Evolutionary conservation across 345 rosid species (phyloP).

Genomic region (Murraya paniculata): DNA sequence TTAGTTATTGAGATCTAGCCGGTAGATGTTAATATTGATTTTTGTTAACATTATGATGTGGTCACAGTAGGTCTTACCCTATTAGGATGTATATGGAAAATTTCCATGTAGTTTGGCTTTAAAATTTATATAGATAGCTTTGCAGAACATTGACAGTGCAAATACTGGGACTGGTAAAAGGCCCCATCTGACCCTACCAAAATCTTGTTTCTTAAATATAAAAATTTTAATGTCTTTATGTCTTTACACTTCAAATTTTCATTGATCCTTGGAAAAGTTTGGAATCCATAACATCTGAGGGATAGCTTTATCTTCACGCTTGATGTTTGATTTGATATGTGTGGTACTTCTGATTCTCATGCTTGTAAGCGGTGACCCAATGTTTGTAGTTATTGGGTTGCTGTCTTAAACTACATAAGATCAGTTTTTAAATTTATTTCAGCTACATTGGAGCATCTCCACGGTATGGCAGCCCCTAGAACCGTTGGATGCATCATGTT

Average conservation of each 20-base stretch:
- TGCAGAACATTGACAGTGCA: background rate
- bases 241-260: background rate
- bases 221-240: background rate
- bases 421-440: too few relatives aligned
- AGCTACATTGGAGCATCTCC: too few relatives aligned
- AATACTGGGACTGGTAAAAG: background rate
- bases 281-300: background rate
- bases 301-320: background rate
- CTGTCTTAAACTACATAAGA: background rate
- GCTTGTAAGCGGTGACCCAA: background rate
- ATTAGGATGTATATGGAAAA: slow-evolving; percentile 42
- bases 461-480: too few relatives aligned
- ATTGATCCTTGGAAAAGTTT: background rate
- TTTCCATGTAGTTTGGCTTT: slow-evolving; percentile 31
- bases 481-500: too few relatives aligned
- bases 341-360: background rate
- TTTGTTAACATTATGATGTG: slow-evolving; percentile 27
- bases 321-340: background rate
- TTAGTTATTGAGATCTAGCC: slow-evolving; percentile 32
- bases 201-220: background rate
- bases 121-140: slow-evolving; percentile 25
- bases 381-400: too few relatives aligned
- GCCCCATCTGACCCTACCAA: background rate
- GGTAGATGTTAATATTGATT: slow-evolving; percentile 45
- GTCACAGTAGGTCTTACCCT: slow-evolving; percentile 28